phyloP scores from a whole-genome alignment of 345 rosid genomes.

The Erysimum cheiranthoides region DNA sequence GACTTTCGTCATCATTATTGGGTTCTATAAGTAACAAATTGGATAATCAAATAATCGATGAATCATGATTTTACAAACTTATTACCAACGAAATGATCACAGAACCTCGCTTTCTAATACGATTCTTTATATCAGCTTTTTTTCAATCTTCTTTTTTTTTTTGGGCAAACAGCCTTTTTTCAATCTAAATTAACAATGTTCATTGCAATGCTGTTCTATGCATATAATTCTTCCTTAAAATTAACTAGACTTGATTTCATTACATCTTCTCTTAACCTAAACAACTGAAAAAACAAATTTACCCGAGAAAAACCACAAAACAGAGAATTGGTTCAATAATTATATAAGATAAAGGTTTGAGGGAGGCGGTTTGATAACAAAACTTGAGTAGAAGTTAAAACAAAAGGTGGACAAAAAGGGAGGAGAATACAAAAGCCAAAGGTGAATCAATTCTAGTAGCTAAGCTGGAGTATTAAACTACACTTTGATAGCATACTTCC shows the following conservation, averaged over 20 bases:
- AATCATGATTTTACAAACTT: neutral
- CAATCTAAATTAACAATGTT: too few relatives aligned
- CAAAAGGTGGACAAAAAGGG: neutral
- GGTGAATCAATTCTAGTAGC: constrained; percentile 3
- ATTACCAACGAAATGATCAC: neutral
- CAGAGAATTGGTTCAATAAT: neutral
- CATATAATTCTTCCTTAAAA: neutral
- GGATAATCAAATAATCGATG: too few relatives aligned
- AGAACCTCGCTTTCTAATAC: neutral
- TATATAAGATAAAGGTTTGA: neutral
- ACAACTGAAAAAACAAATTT: neutral
- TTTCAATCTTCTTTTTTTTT: too few relatives aligned
- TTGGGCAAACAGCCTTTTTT: neutral
- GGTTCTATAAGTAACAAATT: too few relatives aligned
- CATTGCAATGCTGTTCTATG: neutral
- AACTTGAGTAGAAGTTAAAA: neutral
- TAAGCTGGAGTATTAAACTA: constrained; percentile 23
- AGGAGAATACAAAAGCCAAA: constrained; percentile 6
- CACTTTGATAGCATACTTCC: constrained; percentile 59
- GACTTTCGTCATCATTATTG: too few relatives aligned
- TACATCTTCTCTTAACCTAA: neutral
- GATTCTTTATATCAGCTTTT: neutral
- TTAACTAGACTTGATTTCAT: neutral
- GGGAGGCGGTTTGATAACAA: constrained; percentile 15
- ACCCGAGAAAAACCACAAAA: neutral